Evolutionary conservation across 257 asterid genomes (phyloP), one percentile per base, ranked within the genome.

Genomic region (Forsythia suspensa): DNA sequence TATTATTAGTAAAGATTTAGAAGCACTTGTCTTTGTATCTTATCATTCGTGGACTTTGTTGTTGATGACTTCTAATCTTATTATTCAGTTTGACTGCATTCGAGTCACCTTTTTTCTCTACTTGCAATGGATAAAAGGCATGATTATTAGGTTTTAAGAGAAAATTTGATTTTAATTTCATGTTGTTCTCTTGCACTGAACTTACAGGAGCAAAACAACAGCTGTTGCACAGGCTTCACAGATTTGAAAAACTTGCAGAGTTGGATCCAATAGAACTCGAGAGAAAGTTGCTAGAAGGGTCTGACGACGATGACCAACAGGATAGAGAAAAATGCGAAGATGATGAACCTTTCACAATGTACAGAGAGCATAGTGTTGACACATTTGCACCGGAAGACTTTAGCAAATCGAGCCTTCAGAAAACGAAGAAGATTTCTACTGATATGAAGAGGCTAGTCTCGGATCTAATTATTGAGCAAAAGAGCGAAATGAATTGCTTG

Each of bases 191-290:
- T 4, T 71, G 65, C 15, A 34, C 43, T 74, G 4, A 42, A 72
- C 39, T 6, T 73, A 79, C 84, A 93, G 99, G 94, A 76, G 96
- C 98, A 71, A 91, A 91, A 40, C 91, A 91, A 80, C 91, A 90
- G 79, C 99, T 95, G 18, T 36, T 93, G 55, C 34, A 76, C 85
- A 85, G 92, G 88, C 98, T 95, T 40, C 80, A 85, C 29, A 86
- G 98, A 69, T 95, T 93, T 13, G 98, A 90, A 81, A 87, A 77
- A 59, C 91, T 95, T 0, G 98, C 97, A 0, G 97, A 91, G 71
- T 76, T 95, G 74, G 96, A 93, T 78, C 96, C 97, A 0, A 74
- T 90, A 29, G 97, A 95, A 52, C 99, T 91, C 0, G 96, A 93
- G 85, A 89, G 90, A 74, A 86, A 86, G 74, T 83, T 91, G 82